Base-by-base conservation (phyloP, 768 basidiomycete genomes). In the Russula griseocarnosa region DNA sequence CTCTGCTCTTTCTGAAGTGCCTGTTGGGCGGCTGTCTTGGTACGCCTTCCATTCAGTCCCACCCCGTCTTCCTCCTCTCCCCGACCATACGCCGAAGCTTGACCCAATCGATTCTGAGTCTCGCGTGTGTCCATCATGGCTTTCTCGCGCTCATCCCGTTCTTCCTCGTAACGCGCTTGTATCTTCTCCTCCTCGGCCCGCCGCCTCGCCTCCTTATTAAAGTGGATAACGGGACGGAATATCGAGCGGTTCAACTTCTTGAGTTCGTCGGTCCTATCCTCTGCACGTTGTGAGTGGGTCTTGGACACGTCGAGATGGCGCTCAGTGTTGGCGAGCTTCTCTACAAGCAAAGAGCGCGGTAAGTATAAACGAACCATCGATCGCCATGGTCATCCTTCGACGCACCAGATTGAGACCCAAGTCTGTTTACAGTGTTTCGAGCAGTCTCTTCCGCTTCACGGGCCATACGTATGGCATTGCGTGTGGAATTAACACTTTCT, bases 391-490 rank as follows among this genome's bases (percentile, higher is more conserved):
- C 28, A 40, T 16, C 34, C 2, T n/a, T n/a, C 18, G 13, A 73
- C 84, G 30, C 65, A 96, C 96, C 96, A 26, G 95, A 98, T 76
- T 99, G 96, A 69, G 92, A 87, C 11, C 91, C 95, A 9, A 99
- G 82, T 71, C 85, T 90, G 61, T 74, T 77, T 22, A 99, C 72
- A 5, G 96, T 99, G 63, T 86, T 87, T 51, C 90, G 79, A 38
- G 91, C 96, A 13, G 94, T 96, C 74, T 99, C 96, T 75, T 98
- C 96, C 0, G 96, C 94, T 74, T 98, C 94, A n/a, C 88, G 81
- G 44, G 95, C 96, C 73, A 98, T 81, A 49, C 94, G 83, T 57
- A 99, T 80, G 14, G 96, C 96, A 76, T 98, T 98, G 70, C 95
- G 79, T 1, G 94, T 90, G 18, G 90, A 89, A 60, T 84, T 86